Conservation (phyloP, 352 stramenopile species). For the Phytophthora vignae region DNA sequence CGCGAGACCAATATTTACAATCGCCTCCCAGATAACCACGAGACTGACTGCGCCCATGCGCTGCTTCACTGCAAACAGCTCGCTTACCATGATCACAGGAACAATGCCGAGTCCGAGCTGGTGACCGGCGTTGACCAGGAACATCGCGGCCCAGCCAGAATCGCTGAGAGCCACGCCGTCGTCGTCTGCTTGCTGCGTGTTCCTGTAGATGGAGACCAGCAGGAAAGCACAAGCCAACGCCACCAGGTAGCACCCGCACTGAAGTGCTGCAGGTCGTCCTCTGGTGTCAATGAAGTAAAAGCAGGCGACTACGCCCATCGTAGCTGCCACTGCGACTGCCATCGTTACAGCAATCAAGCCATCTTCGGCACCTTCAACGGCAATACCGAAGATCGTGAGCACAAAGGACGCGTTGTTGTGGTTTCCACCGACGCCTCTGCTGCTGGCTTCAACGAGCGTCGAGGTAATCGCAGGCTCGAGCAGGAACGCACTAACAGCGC, state of each 20-base stretch:
- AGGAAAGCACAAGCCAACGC: conserved; percentile 55
- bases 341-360: conserved; percentile 55
- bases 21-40: conserved; percentile 66
- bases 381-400: conserved; percentile 69
- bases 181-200: conserved; percentile 24
- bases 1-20: conserved; percentile 50
- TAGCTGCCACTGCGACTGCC: conserved; percentile 51
- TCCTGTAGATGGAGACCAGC: conserved; percentile 52
- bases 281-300: conserved; percentile 76
- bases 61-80: conserved; percentile 77
- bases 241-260: conserved; percentile 69
- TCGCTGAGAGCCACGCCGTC: conserved; percentile 52
- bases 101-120: conserved; percentile 70
- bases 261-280: conserved; percentile 58
- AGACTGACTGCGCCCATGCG: conserved; percentile 72
- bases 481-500: conserved; percentile 54
- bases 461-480: conserved; percentile 65
- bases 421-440: conserved; percentile 30
- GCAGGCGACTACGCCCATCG: conserved; percentile 57
- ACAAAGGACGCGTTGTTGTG: conserved; percentile 49
- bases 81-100: conserved; percentile 65
- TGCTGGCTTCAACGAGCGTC: conserved; percentile 35
- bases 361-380: conserved; percentile 59
- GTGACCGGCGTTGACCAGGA: conserved; percentile 73
- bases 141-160: conserved; percentile 61